Percentiles rank a stretch among this genome's conserved stretches.
phyloP scores from a whole-genome alignment of 2,329 filamentous ascomycete genomes.

The Alternaria consortialis region DNA sequence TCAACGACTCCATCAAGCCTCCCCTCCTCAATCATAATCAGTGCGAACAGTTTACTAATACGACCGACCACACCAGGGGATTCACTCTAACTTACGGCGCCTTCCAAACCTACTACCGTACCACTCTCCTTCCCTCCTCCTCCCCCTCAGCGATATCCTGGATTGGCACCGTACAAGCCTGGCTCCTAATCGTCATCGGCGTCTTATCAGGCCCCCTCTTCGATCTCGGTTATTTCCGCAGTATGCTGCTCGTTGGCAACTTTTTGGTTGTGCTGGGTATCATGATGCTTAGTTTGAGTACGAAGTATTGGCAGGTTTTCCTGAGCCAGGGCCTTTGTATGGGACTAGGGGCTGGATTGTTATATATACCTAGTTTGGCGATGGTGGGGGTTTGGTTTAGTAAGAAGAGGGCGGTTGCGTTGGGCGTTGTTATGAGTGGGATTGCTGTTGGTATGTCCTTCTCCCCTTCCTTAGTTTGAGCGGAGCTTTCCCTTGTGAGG shows the following conservation, averaged over 20 bases:
- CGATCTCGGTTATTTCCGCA: conserved; percentile 56
- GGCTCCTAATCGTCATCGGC: conserved; percentile 64
- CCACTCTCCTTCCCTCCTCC: conserved; percentile 48
- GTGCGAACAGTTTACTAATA: neutral
- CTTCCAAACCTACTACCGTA: conserved; percentile 58
- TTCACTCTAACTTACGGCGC: conserved; percentile 54
- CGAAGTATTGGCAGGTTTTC: conserved; percentile 63
- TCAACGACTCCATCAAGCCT: neutral
- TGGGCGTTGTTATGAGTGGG: conserved; percentile 51
- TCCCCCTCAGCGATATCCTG: conserved; percentile 54
- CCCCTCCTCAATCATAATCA: neutral
- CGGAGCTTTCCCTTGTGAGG: neutral
- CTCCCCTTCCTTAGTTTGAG: neutral
- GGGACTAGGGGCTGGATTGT: conserved; percentile 47
- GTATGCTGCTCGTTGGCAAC: conserved; percentile 59
- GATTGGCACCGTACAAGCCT: conserved; percentile 57
- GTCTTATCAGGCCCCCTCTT: conserved; percentile 59
- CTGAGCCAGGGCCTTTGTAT: conserved; percentile 64
- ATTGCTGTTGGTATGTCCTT: conserved; percentile 48
- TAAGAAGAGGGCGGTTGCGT: conserved; percentile 43
- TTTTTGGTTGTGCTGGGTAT: conserved; percentile 66
- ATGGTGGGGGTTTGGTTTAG: conserved; percentile 50
- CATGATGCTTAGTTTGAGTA: conserved; percentile 69
- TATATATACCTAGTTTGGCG: conserved; percentile 51
- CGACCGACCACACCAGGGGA: conserved; percentile 40